Base-by-base conservation (phyloP, 305 asterid genomes). In the Rubia balearica region DNA sequence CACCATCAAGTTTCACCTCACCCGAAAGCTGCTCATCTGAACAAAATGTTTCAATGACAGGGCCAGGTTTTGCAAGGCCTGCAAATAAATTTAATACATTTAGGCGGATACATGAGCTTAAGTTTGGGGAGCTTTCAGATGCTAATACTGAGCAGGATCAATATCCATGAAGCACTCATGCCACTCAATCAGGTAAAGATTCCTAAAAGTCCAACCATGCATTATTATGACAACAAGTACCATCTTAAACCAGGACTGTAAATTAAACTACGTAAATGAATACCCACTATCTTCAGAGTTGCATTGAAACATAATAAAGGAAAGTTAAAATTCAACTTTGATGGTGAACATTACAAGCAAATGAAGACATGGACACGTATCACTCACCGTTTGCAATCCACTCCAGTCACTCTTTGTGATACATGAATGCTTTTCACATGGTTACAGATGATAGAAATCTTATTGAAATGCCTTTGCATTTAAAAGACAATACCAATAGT, bases 21-120 rank as follows among this genome's bases (percentile, higher is more conserved):
- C 88, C 88, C 13, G 96, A 82, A 62, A 93, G 90, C 78, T 89
- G 71, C 77, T 90, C 97, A 75, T 93, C 97, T 56, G 92, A 81
- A 68, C 91, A 88, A 81, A 93, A 93, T 72, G 97, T 90, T 80
- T 93, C 97, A 75, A 93, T 93, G 61, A 90, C 98, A 40, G 98
- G 98, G 75, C 96, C 97, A 65, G 97, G 98, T 83, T 90, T 93
- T 41, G 98, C 98, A 78, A 93, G 97, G 81, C 97, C 98, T 93
- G 84, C 65, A 80, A 73, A 72, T 76, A 51, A 75, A 71, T 48
- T 16, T 27, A 16, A 66, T n/a, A 8, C 27, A 67, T 12, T 24
- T 24, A 27, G 43, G 27, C 40, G 9, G 41, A 11, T 45, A 30
- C 27, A 22, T 1, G 14, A 8, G 16, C 11, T 14, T 8, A 16